Evolutionary conservation across 495 filamentous ascomycete species (phyloP).

Genomic region (Xylaria scruposa): DNA sequence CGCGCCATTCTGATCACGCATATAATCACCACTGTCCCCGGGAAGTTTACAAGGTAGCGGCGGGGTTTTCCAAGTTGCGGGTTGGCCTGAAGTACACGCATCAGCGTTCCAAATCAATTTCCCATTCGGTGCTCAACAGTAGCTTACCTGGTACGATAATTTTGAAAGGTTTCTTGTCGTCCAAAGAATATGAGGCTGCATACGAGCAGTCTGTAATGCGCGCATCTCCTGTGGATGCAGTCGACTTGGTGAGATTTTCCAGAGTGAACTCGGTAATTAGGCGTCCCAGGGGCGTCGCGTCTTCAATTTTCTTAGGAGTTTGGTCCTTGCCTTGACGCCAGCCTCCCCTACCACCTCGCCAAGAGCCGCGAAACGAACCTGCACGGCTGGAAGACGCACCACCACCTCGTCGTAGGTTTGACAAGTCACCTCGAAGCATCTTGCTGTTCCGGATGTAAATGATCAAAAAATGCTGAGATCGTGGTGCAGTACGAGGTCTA

Average conservation of each 20-base stretch:
- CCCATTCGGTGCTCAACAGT: not conserved
- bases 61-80: slow-evolving; percentile 65
- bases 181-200: slow-evolving; percentile 64
- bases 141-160: slow-evolving; percentile 62
- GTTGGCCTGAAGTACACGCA: slow-evolving; percentile 52
- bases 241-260: not conserved
- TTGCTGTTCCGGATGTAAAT: not conserved
- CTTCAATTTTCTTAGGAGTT: not conserved
- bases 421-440: slow-evolving; percentile 5
- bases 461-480: not conserved
- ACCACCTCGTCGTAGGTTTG: not conserved
- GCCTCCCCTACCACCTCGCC: not conserved
- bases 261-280: slow-evolving; percentile 29
- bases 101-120: slow-evolving; percentile 10
- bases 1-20: slow-evolving; percentile 69
- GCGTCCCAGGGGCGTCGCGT: slow-evolving; percentile 23
- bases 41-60: slow-evolving; percentile 43
- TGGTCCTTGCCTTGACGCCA: not conserved
- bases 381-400: slow-evolving; percentile 2
- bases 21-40: slow-evolving; percentile 60
- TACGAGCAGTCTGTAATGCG: slow-evolving; percentile 44
- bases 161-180: slow-evolving; percentile 43
- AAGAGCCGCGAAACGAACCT: slow-evolving; percentile 10
- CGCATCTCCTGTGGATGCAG: slow-evolving; percentile 14
- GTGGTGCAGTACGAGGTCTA: not conserved